phyloP scores from a whole-genome alignment of 805 yeast species.

The Metschnikowia koreensis region DNA sequence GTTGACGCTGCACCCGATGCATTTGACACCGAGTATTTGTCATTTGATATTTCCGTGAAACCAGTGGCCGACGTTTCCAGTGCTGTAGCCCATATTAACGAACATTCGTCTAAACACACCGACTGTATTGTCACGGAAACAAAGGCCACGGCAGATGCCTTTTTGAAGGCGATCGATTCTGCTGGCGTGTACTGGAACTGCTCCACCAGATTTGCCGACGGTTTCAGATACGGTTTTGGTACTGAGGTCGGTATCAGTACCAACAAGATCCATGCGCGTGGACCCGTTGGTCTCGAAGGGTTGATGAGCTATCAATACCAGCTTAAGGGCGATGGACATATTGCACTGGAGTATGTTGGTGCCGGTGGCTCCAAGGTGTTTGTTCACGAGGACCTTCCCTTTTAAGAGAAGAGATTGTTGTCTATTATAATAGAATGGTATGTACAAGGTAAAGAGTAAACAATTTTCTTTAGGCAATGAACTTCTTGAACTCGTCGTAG shows the following conservation, averaged over 20 bases:
- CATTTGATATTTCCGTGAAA: constrained; percentile 77
- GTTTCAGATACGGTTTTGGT: constrained; percentile 97
- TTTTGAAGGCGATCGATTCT: constrained; percentile 84
- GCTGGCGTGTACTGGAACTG: constrained; percentile 98
- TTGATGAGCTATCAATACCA: constrained; percentile 94
- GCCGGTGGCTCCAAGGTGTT: constrained; percentile 85
- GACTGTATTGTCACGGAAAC: constrained; percentile 85
- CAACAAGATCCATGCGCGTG: constrained; percentile 95
- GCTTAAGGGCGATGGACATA: constrained; percentile 87
- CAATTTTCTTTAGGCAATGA: neutral
- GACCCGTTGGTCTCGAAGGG: constrained; percentile 98
- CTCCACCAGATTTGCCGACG: constrained; percentile 96
- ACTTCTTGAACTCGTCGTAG: constrained; percentile 15
- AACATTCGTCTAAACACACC: constrained; percentile 94
- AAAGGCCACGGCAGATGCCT: constrained; percentile 66
- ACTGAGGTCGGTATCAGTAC: constrained; percentile 98
- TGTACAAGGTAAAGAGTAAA: neutral
- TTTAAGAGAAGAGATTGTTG: neutral
- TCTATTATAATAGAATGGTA: neutral
- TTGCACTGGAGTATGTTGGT: constrained; percentile 88
- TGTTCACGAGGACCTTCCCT: constrained; percentile 61
- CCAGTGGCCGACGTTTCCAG: constrained; percentile 55
- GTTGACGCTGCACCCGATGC: constrained; percentile 60
- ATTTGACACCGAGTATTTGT: constrained; percentile 79
- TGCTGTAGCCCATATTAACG: constrained; percentile 85